phyloP scores from a whole-genome alignment of 768 basidiomycete genomes.

The Termitomyces sp. region DNA sequence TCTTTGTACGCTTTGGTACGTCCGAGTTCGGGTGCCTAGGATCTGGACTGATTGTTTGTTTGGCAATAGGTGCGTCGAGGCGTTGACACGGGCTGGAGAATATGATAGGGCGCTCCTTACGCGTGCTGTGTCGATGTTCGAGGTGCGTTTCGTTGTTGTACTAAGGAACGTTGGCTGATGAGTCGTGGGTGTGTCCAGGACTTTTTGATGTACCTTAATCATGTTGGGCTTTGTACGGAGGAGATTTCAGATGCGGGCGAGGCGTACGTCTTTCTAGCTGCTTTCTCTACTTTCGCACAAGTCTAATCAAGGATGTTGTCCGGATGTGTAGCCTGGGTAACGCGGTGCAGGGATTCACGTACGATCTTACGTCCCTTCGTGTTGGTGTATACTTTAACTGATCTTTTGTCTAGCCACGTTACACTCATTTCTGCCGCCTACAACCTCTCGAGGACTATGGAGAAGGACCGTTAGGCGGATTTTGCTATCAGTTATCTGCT shows the following conservation, averaged over 20 bases:
- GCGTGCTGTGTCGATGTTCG: slow-evolving; percentile 83
- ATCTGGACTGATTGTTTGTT: neutral
- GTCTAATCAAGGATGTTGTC: too few relatives aligned
- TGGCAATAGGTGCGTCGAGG: slow-evolving; percentile 72
- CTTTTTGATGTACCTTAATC: slow-evolving; percentile 80
- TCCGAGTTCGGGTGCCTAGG: neutral
- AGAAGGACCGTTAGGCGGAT: too few relatives aligned
- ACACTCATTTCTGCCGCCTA: slow-evolving; percentile 84
- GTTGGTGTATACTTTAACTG: neutral
- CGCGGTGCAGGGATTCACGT: slow-evolving; percentile 90
- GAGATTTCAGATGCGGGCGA: slow-evolving; percentile 86
- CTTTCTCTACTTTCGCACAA: too few relatives aligned
- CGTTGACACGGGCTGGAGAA: slow-evolving; percentile 82
- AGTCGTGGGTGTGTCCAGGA: slow-evolving; percentile 43
- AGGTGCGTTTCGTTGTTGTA: slow-evolving; percentile 41
- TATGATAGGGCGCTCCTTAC: slow-evolving; percentile 64
- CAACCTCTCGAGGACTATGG: slow-evolving; percentile 68
- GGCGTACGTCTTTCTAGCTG: slow-evolving; percentile 48
- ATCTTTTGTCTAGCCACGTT: slow-evolving; percentile 52
- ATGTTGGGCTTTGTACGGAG: slow-evolving; percentile 83
- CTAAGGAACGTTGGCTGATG: neutral
- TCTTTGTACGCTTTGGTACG: slow-evolving; percentile 77
- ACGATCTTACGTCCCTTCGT: slow-evolving; percentile 24
- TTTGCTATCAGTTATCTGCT: too few relatives aligned
- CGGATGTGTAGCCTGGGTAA: slow-evolving; percentile 71